phyloP scores from a whole-genome alignment of 805 yeast genomes.

The Candida maris region DNA sequence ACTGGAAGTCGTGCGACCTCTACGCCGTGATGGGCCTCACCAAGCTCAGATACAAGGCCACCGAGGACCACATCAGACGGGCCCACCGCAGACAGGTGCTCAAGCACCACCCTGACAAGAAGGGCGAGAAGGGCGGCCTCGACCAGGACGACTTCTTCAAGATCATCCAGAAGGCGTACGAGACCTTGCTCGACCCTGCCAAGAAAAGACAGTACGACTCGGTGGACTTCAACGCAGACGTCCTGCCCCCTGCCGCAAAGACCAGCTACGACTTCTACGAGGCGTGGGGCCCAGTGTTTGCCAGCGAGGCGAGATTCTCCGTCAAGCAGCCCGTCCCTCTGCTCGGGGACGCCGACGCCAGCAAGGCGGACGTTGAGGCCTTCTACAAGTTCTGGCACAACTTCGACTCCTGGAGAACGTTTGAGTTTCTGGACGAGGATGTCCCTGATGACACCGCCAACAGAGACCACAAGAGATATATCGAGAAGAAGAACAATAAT shows the following conservation, averaged over 20 bases:
- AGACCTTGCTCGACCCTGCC: conserved; percentile 76
- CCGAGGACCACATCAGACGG: conserved; percentile 87
- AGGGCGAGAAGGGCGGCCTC: conserved; percentile 82
- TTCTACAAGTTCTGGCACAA: conserved; percentile 92
- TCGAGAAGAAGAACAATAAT: conserved; percentile 95
- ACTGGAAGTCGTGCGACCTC: conserved; percentile 95
- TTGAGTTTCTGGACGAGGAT: conserved; percentile 97
- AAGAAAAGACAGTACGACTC: conserved; percentile 95
- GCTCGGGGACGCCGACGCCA: conserved; percentile 63
- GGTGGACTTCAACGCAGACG: conserved; percentile 86
- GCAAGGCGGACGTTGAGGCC: conserved; percentile 77
- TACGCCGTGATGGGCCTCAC: conserved; percentile 94
- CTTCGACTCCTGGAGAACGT: conserved; percentile 97
- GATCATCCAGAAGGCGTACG: conserved; percentile 95
- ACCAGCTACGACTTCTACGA: conserved; percentile 77
- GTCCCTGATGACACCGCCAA: conserved; percentile 98
- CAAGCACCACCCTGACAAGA: conserved; percentile 98
- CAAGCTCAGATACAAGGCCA: conserved; percentile 86
- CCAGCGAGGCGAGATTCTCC: conserved; percentile 86
- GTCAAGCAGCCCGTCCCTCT: conserved; percentile 84
- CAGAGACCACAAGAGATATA: conserved; percentile 98
- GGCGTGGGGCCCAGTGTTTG: conserved; percentile 92
- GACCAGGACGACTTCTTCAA: conserved; percentile 97
- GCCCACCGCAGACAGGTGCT: conserved; percentile 97
- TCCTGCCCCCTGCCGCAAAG: conserved; percentile 58